These are phyloP conservation scores for Dissophora ornata DNA, from an alignment of 192 early-diverging fungal species.

Conservation along the genomic window DNA sequence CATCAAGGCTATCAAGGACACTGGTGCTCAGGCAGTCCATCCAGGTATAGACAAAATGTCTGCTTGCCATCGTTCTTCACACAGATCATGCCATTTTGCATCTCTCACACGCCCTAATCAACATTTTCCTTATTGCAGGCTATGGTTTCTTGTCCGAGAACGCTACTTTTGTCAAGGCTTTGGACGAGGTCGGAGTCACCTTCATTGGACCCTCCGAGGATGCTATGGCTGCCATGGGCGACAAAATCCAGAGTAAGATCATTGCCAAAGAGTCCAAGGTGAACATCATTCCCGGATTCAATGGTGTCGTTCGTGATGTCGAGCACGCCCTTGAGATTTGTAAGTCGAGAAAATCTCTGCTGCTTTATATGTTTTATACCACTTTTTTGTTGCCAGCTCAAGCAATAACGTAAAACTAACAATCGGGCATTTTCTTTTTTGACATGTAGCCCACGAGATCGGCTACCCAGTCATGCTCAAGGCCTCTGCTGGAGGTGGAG, in stretches of 20 bases:
- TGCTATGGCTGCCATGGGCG: slow-evolving; percentile 83
- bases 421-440: not conserved
- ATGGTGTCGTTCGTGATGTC: slow-evolving; percentile 80
- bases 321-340: slow-evolving; percentile 82
- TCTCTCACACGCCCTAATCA: not conserved
- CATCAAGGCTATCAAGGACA: slow-evolving; percentile 75
- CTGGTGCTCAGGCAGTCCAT: slow-evolving; percentile 92
- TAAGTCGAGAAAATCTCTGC: slow-evolving; percentile 18
- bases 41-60: slow-evolving; percentile 72
- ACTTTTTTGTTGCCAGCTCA: no score
- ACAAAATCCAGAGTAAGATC: slow-evolving; percentile 84
- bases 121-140: no score
- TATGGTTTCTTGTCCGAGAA: slow-evolving; percentile 98
- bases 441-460: slow-evolving; percentile 63
- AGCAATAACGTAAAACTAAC: no score
- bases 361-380: no score
- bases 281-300: slow-evolving; percentile 87
- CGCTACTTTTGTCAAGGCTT: slow-evolving; percentile 78
- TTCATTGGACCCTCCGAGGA: slow-evolving; percentile 78
- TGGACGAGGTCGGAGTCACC: slow-evolving; percentile 76
- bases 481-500: slow-evolving; percentile 84
- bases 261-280: slow-evolving; percentile 79
- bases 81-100: not conserved
- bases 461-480: slow-evolving; percentile 89
- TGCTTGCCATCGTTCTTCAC: no score